phyloP scores from a whole-genome alignment of 2,329 filamentous ascomycete species.

The Exophiala sp. region DNA sequence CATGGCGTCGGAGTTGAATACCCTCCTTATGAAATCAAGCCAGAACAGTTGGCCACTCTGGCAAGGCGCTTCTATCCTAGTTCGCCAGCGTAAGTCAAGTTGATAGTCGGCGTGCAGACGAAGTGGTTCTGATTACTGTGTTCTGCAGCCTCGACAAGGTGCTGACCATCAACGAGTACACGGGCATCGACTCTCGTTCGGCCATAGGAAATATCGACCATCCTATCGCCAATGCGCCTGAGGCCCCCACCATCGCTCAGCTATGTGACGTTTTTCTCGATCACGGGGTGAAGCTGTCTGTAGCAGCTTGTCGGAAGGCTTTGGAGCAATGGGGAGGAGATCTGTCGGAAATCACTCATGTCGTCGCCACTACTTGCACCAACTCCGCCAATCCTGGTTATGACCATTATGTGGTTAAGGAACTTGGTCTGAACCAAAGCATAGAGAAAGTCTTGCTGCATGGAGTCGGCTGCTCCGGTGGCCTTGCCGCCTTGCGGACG shows the following conservation, averaged over 20 bases:
- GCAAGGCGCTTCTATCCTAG: slow-evolving; percentile 55
- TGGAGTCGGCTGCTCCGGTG: slow-evolving; percentile 61
- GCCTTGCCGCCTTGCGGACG: slow-evolving; percentile 56
- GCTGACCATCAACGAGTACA: slow-evolving; percentile 57
- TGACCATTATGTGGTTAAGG: slow-evolving; percentile 58
- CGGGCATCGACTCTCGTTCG: slow-evolving; percentile 58
- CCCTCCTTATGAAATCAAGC: slow-evolving; percentile 50
- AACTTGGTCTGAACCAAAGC: slow-evolving; percentile 51
- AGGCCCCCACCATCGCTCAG: slow-evolving; percentile 29
- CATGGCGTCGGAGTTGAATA: slow-evolving; percentile 56
- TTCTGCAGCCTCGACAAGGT: slow-evolving; percentile 55
- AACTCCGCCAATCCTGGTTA: slow-evolving; percentile 65
- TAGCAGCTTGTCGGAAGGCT: slow-evolving; percentile 32
- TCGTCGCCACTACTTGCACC: slow-evolving; percentile 63
- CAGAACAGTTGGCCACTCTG: slow-evolving; percentile 49
- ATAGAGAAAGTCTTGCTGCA: slow-evolving; percentile 62
- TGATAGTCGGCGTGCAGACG: not conserved
- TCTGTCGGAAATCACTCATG: slow-evolving; percentile 51
- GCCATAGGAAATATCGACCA: slow-evolving; percentile 58
- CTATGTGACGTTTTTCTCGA: slow-evolving; percentile 30
- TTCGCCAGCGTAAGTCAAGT: slow-evolving; percentile 50
- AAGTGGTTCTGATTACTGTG: slow-evolving; percentile 1
- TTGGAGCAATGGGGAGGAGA: slow-evolving; percentile 31
- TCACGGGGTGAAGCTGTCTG: slow-evolving; percentile 32
- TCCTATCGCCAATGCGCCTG: slow-evolving; percentile 52